These are phyloP conservation scores for Boletales sp. DNA, from an alignment of 768 basidiomycete species.

Conservation along the genomic window DNA sequence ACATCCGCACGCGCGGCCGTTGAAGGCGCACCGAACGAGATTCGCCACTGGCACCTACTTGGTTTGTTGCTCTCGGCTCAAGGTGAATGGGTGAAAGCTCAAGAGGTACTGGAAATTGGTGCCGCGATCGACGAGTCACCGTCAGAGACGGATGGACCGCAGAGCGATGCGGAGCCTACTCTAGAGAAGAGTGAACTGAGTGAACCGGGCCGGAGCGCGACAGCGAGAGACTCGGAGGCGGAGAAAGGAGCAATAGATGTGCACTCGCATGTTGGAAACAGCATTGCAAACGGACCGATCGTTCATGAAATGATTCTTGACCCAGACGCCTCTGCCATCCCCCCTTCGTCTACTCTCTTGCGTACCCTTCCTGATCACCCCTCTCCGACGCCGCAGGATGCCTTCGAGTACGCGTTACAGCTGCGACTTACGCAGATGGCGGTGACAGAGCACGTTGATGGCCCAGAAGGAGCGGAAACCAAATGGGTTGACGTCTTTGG, in stretches of 20 bases:
- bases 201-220: background rate
- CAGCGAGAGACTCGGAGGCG: conserved; percentile 10
- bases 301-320: conserved; percentile 30
- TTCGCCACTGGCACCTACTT: conserved; percentile 89
- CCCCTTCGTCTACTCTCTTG: conserved; percentile 42
- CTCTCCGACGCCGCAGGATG: conserved; percentile 47
- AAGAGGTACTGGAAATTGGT: conserved; percentile 75
- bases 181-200: conserved; percentile 10
- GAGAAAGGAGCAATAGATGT: conserved; percentile 5
- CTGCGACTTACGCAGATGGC: conserved; percentile 83
- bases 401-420: conserved; percentile 78
- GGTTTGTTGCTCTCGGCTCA: conserved; percentile 75
- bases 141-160: conserved; percentile 32
- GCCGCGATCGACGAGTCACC: conserved; percentile 50
- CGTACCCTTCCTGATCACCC: conserved; percentile 46
- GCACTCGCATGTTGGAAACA: background rate
- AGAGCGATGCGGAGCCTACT: conserved; percentile 20
- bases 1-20: conserved; percentile 67
- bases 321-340: conserved; percentile 29
- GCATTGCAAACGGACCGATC: background rate
- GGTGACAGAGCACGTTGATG: conserved; percentile 78
- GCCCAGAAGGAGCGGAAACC: conserved; percentile 75
- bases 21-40: conserved; percentile 56
- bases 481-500: conserved; percentile 83
- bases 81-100: conserved; percentile 78